Conservation (phyloP, 176 grass and related monocot species). For the Eleusine coracana region DNA sequence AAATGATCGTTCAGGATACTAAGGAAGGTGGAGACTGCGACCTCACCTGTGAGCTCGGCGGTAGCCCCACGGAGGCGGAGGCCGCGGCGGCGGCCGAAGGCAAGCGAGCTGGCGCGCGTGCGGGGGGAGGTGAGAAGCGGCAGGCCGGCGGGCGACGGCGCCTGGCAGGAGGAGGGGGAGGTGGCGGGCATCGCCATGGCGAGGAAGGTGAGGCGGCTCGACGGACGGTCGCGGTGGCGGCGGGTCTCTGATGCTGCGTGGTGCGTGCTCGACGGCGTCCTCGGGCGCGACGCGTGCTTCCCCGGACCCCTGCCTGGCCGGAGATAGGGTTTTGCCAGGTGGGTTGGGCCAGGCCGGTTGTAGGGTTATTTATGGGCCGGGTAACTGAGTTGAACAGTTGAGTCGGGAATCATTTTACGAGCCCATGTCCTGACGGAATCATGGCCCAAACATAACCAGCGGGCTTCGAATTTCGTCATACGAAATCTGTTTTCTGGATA, state of each 20-base stretch:
- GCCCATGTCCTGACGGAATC: too few species aligned
- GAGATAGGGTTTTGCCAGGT: conserved; percentile 14
- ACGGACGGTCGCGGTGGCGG: not conserved
- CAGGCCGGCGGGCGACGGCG: conserved; percentile 27
- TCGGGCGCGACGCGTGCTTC: not conserved
- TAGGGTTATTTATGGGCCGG: not conserved
- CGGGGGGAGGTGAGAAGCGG: conserved; percentile 15
- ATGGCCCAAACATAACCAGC: too few species aligned
- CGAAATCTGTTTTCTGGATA: too few species aligned
- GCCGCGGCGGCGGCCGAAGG: conserved; percentile 4
- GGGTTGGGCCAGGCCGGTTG: not conserved
- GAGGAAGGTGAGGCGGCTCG: not conserved
- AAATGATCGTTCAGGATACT: not conserved
- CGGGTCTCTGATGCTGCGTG: not conserved
- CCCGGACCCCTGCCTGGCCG: not conserved
- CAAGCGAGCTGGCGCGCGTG: not conserved
- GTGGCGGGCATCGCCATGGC: conserved; percentile 38
- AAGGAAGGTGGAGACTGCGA: not conserved
- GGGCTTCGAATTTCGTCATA: too few species aligned
- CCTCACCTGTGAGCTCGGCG: not conserved
- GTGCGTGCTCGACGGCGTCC: not conserved
- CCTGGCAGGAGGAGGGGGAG: conserved; percentile 14
- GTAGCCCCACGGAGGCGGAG: conserved; percentile 4
- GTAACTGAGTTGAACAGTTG: not conserved
- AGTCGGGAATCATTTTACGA: too few species aligned